A percentile compares a stretch with the other conserved stretches of the same genome.
Evolutionary conservation across 2,329 filamentous ascomycete genomes (phyloP).

Genomic region (Paecilomyces variotii): DNA sequence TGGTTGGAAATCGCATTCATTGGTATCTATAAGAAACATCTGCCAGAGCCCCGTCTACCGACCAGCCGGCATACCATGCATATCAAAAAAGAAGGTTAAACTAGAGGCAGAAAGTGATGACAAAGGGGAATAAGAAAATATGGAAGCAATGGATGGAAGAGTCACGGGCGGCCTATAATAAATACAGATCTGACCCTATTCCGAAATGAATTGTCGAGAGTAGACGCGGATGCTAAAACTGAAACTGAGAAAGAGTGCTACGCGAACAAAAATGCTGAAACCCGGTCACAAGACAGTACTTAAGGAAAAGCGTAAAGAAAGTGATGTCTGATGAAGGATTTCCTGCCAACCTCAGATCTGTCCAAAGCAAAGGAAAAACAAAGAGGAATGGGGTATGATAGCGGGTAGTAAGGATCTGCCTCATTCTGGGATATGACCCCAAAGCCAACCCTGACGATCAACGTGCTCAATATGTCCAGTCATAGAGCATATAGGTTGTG

Average conservation of each 20-base stretch:
- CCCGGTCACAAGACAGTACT: background rate
- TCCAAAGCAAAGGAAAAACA: background rate
- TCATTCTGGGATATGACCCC: background rate
- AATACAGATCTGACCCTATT: background rate
- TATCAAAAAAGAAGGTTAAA: conserved; percentile 5
- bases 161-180: background rate
- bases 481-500: background rate
- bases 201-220: background rate
- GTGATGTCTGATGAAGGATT: background rate
- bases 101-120: background rate
- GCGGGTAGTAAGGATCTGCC: conserved; percentile 1
- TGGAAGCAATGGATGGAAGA: background rate
- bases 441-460: background rate
- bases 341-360: background rate
- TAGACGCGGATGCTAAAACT: background rate
- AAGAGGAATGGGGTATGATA: conserved; percentile 2
- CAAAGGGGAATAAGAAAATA: conserved; percentile 1
- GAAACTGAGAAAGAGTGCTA: background rate
- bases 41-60: background rate
- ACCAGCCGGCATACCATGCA: background rate
- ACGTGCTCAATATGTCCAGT: background rate
- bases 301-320: conserved; percentile 2
- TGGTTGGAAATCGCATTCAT: background rate
- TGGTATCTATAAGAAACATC: conserved; percentile 1
- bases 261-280: background rate